Evolutionary conservation across 1,284 basidiomycete species (phyloP), one percentile per base, ranked within the genome.

Genomic region (Austroboletus niveus): DNA sequence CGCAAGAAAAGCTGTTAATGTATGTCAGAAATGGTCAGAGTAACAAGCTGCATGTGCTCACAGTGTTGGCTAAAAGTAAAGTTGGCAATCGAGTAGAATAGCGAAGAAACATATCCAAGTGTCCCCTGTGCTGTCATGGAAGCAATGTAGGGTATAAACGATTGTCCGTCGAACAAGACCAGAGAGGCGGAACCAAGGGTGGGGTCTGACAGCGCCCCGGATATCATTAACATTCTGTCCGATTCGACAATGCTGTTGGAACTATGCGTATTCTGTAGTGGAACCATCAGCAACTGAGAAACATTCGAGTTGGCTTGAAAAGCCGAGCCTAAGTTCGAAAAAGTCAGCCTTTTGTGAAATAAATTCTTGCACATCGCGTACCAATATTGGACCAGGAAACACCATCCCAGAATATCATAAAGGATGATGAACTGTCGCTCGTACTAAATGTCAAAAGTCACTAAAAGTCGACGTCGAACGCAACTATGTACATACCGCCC

Each of bases 151-250:
- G 96, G 96, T 61, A 88, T 83, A 70, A 93, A 89, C 3, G 69
- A 77, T 54, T 84, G 72, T 3, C 96, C 96, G 66, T 99, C 96
- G 62, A 85, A 98, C 51, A 98, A 74, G 6, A 89, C 91, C 8
- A 90, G 82, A 1, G 92, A 93, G 3, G 85, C 86, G 62, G 87
- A 88, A 48, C 92, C 93, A 53, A 85, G 86, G 2, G 79, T 76
- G 1, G 81, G 72, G 58, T 91, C 85, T 20, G 81, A 77, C 36
- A 98, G 69, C 27, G 82, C 73, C 2, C 96, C 96, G 31, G 94
- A 93, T 32, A 97, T 82, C 76, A 98, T 83, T 38, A 99, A 76
- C 80, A 97, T 86, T 40, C 96, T 85, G 71, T 99, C 90, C 20
- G 81, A 71, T 68, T 97, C 83, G 54, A 98, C 83, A 29, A 93